These are phyloP conservation scores for Ailanthus altissimus DNA, from an alignment of 345 rosid genomes.

Conservation along the genomic window DNA sequence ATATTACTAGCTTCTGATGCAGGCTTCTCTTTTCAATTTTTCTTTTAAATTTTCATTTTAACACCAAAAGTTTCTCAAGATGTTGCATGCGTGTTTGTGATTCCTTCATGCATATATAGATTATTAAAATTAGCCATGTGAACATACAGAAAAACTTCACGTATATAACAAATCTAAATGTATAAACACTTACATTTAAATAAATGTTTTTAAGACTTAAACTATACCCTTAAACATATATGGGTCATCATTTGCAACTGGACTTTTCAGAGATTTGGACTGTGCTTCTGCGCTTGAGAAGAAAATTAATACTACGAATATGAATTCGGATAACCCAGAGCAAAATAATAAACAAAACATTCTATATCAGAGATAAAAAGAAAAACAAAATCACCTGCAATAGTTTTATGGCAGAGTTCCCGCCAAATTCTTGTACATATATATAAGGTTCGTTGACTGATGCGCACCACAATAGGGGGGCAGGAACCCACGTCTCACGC, in stretches of 20 bases:
- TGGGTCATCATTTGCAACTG: constrained; percentile 33
- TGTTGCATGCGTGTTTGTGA: constrained; percentile 6
- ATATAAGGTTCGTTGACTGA: constrained; percentile 44
- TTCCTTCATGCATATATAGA: constrained; percentile 3
- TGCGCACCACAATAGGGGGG: constrained; percentile 47
- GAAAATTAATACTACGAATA: constrained; percentile 20
- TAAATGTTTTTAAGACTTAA: too few relatives aligned
- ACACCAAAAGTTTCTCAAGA: neutral
- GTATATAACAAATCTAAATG: too few relatives aligned
- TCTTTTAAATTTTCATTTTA: too few relatives aligned
- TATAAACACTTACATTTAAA: too few relatives aligned
- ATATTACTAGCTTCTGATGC: neutral
- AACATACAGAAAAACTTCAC: neutral
- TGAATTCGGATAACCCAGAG: constrained; percentile 11
- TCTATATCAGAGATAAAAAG: neutral
- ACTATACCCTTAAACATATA: neutral
- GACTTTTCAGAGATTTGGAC: constrained; percentile 40
- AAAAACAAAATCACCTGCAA: constrained; percentile 30
- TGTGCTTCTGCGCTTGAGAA: constrained; percentile 28
- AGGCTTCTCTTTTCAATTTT: neutral
- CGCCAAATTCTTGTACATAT: constrained; percentile 48
- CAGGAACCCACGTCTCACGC: constrained; percentile 64
- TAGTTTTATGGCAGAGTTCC: constrained; percentile 42
- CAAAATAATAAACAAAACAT: constrained; percentile 18
- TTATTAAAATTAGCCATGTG: neutral